Base-by-base conservation (phyloP, 1,284 basidiomycete genomes). In the Rhodotorula sp. region DNA sequence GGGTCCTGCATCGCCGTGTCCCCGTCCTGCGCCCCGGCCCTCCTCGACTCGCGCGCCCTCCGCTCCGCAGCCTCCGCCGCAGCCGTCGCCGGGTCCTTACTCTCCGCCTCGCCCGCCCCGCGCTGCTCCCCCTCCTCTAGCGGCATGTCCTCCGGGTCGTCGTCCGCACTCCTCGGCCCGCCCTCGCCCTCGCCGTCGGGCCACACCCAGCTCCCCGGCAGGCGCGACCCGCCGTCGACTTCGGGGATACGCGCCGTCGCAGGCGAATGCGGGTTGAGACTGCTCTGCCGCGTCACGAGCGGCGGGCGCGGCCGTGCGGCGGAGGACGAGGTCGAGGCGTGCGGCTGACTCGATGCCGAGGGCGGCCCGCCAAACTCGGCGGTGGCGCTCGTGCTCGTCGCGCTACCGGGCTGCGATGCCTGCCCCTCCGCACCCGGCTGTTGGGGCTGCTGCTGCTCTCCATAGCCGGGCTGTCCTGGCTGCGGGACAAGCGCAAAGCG, bases 401-500 rank as follows among this genome's bases (percentile, higher is more conserved):
- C 27, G 14, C 21, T 21, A 21, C 44, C 49, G 12, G 34, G 25
- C 45, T 14, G 19, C 46, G 49, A 25, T 16, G 19, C 50, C 56
- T 59, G 45, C 8, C 17, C 53, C 0, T 7, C 44, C 7, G 17
- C 45, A n/a, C 46, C 7, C 17, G 46, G 19, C 9, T 27, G 23
- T 23, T 54, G 23, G 34, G 23, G 23, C 13, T 46, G n/a, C 52
- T 41, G 21, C 10, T 44, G n/a, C n/a, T 71, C 57, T 19, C 65
- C 64, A 34, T 71, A 71, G 3, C 70, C 70, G 17, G 60, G 58
- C 48, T 72, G 66, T 2, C 70, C 70, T 16, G 74, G 74, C 45
- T 75, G 74, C 9, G 74, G 74, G 1, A 75, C 64, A 54, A 67
- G 56, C 17, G 79, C 86, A 50, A 79, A 90, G 87, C 91, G 86